Evolutionary conservation across 1,284 basidiomycete species (phyloP).

Genomic region (Xerocomus amazonicus): DNA sequence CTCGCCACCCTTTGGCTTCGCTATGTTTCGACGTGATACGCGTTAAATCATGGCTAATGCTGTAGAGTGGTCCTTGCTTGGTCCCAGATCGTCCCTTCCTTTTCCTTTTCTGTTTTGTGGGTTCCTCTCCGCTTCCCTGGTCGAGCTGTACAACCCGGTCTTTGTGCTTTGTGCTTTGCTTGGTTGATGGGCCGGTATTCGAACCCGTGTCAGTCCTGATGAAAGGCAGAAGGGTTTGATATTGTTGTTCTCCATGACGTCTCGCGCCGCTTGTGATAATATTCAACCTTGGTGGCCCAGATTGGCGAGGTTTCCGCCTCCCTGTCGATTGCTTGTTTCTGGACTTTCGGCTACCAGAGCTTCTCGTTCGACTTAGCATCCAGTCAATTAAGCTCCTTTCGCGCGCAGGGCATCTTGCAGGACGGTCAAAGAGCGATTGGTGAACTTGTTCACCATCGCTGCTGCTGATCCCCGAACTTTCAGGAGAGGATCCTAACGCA

Average conservation of each 20-base stretch:
- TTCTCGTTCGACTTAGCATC: conserved; percentile 49
- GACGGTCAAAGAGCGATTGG: conserved; percentile 31
- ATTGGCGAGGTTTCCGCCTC: conserved; percentile 10
- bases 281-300: conserved; percentile 24
- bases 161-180: conserved; percentile 4
- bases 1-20: conserved; percentile 8
- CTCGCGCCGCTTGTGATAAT: conserved; percentile 37
- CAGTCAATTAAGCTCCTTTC: conserved; percentile 53
- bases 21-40: conserved; percentile 28
- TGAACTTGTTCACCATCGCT: conserved; percentile 31
- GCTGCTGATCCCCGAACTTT: conserved; percentile 25
- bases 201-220: conserved; percentile 6
- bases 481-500: conserved; percentile 20
- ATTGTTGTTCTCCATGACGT: conserved; percentile 30
- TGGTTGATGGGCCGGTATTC: conserved; percentile 7
- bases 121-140: conserved; percentile 4
- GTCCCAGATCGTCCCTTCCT: conserved; percentile 4
- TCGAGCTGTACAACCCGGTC: conserved; percentile 1
- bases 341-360: conserved; percentile 22
- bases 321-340: conserved; percentile 5
- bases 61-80: conserved; percentile 21
- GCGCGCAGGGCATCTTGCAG: conserved; percentile 22
- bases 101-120: conserved; percentile 15
- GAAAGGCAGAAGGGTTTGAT: conserved; percentile 40
- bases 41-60: conserved; percentile 23